Evolutionary conservation across 495 filamentous ascomycete genomes (phyloP), one percentile per base, ranked within the genome.

Genomic region (Amniculicola lignicola): DNA sequence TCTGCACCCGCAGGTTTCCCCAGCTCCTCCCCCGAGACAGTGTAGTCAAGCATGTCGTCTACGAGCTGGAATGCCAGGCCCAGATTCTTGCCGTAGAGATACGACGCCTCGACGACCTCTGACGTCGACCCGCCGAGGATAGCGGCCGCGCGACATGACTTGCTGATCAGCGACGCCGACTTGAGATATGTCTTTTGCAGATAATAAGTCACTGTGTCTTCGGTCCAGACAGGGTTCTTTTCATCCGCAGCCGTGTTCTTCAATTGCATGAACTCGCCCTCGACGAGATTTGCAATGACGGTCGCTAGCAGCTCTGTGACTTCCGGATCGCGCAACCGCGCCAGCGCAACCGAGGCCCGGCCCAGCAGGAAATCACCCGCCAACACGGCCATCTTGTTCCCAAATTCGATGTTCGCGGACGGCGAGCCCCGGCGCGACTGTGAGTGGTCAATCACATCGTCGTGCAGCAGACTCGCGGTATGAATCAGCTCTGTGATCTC

Each of bases 171-270:
- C 62, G 87, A 90, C 16, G 93, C 93, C 3, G 89, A 91, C 76
- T 98, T 98, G 56, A 98, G 79, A 67, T 98, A 98, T 31, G 93
- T 97, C 77, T 98, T 98, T 68, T 96, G 89, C n/a, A 98, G 77
- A 67, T 98, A 98, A 70, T 97, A 97, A 7, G 84, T 77, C 50
- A 98, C 77, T 1, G 89, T 88, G 23, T 96, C 87, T 51, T 94
- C 86, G 1, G 85, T 89, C 77, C 87, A 97, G 12, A 77, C 75
- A 0, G 90, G 90, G 57, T 87, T 82, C 51, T 76, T 70, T 72
- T 96, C 92, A 64, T 96, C 92, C 53, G 81, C 78, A 16, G 85
- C 87, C 2, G 93, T 97, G 72, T 98, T 98, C 72, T 95, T 92
- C 48, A 98, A 76, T 74, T 98, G 93, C 91, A 97, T 97, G 76